Evolutionary conservation across 768 basidiomycete genomes (phyloP).

Genomic region (Mycena olivaceomarginata): DNA sequence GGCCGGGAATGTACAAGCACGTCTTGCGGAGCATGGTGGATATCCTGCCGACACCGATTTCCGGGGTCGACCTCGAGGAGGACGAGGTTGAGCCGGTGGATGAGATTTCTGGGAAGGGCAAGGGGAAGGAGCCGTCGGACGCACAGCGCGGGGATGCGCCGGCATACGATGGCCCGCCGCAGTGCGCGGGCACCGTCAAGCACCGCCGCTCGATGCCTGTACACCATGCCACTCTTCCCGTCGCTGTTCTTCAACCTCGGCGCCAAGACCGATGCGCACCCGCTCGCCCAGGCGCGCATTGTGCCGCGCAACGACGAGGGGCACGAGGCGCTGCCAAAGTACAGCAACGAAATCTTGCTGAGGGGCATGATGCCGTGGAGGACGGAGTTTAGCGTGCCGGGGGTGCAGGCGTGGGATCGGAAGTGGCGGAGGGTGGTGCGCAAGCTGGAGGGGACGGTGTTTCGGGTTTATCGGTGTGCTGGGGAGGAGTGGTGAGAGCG

Average conservation of each 20-base stretch:
- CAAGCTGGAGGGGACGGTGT: constrained; percentile 94
- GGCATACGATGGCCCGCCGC: constrained; percentile 57
- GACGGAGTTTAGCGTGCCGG: constrained; percentile 93
- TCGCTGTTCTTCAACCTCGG: constrained; percentile 41
- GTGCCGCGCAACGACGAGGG: constrained; percentile 89
- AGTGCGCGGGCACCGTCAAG: constrained; percentile 44
- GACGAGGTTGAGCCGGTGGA: not conserved
- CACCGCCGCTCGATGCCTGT: constrained; percentile 86
- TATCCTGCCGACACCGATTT: constrained; percentile 57
- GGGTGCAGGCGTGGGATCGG: constrained; percentile 91
- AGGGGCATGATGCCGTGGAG: constrained; percentile 89
- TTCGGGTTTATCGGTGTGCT: constrained; percentile 82
- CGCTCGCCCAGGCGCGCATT: constrained; percentile 51
- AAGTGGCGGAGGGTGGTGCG: constrained; percentile 94
- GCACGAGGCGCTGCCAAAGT: constrained; percentile 84
- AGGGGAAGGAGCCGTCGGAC: constrained; percentile 22
- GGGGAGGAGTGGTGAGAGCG: constrained; percentile 85
- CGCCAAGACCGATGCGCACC: constrained; percentile 31
- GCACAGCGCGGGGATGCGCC: constrained; percentile 51
- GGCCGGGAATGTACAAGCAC: constrained; percentile 73
- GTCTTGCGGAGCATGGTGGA: constrained; percentile 82
- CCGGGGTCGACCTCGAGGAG: constrained; percentile 27
- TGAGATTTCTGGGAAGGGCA: constrained; percentile 5
- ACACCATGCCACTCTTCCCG: constrained; percentile 66
- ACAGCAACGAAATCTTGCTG: constrained; percentile 89